These are phyloP conservation scores for Cystofilobasidium capitatum DNA, from an alignment of 768 basidiomycete genomes.

Conservation along the genomic window DNA sequence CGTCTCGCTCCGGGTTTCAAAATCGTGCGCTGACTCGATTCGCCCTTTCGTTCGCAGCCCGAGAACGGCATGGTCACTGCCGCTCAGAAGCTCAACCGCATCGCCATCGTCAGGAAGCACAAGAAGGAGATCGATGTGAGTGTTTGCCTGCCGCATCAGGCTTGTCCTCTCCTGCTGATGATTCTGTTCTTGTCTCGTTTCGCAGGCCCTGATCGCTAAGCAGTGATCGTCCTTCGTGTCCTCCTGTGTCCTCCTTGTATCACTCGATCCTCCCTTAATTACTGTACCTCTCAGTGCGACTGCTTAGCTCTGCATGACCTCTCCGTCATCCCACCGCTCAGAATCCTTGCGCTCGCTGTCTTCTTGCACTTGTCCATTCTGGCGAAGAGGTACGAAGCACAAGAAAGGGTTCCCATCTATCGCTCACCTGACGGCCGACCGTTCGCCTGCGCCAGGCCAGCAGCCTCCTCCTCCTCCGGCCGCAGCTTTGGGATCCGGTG, in stretches of 20 bases:
- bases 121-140: conserved; percentile 12
- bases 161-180: background rate
- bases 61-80: conserved; percentile 38
- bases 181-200: background rate
- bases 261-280: background rate
- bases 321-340: background rate
- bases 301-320: background rate
- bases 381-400: no score
- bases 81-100: conserved; percentile 33
- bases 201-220: conserved; percentile 1
- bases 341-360: no score
- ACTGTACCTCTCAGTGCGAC: background rate
- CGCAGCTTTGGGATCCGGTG: conserved; percentile 48
- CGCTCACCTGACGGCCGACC: no score
- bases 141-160: background rate
- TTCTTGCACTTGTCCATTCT: no score
- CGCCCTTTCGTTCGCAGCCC: conserved; percentile 29
- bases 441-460: no score
- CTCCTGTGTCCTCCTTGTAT: background rate
- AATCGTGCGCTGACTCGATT: background rate
- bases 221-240: background rate
- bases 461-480: background rate
- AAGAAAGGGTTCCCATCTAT: no score
- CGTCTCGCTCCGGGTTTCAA: background rate
- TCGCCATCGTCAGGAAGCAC: conserved; percentile 17